Evolutionary conservation across 345 rosid genomes (phyloP).

Genomic region (Melaleuca alternifolia): DNA sequence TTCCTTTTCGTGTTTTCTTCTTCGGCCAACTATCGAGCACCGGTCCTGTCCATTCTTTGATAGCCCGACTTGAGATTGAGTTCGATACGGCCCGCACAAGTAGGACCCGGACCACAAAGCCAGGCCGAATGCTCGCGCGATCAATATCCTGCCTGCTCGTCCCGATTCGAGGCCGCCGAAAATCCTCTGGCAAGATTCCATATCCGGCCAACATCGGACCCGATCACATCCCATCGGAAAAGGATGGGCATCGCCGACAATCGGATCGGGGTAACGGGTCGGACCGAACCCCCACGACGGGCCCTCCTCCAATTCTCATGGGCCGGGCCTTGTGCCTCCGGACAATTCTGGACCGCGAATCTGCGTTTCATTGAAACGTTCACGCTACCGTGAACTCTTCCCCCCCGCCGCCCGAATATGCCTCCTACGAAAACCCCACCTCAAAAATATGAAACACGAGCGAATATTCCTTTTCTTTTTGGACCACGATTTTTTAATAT

Average conservation of each 20-base stretch:
- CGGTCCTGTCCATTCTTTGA: not conserved
- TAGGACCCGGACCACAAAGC: too few species aligned
- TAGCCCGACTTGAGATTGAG: not conserved
- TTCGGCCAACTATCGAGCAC: not conserved
- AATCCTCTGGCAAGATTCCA: not conserved
- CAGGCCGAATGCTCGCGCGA: too few species aligned
- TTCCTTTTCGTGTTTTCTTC: not conserved
- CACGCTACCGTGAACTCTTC: not conserved
- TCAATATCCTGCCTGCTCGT: too few species aligned
- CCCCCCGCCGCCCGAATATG: not conserved
- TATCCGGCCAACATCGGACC: accelerated
- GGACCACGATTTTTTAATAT: not conserved
- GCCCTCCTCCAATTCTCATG: not conserved
- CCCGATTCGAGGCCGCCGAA: accelerated
- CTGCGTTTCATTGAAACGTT: not conserved
- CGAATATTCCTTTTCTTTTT: not conserved
- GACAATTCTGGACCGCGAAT: not conserved
- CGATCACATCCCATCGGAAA: not conserved
- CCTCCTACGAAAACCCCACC: not conserved
- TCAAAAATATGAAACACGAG: not conserved
- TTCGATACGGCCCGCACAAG: not conserved
- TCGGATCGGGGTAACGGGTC: not conserved
- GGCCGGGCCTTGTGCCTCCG: not conserved
- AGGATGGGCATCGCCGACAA: not conserved
- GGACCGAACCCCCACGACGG: not conserved